Base-by-base conservation (phyloP, 306 rosid species). In the Quercus variabilis region DNA sequence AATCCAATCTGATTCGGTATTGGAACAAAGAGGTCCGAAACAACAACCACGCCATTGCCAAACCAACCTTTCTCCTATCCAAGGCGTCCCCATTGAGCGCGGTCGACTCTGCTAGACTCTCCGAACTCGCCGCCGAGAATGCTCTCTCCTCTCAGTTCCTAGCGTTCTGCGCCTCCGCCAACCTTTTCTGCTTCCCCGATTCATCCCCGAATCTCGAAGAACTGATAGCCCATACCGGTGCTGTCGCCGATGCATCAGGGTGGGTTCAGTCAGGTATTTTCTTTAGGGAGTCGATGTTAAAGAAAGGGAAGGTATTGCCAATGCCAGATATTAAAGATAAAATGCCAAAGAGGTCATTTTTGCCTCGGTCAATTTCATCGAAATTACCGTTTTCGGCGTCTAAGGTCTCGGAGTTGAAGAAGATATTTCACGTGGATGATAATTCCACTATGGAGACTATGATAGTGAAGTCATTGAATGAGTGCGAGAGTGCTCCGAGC, bases 361-460 rank as follows among this genome's bases (percentile, higher is more conserved):
- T 33, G 41, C 41, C 41, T 33, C 41, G 7, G 43, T 35, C 43
- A 35, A 35, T 35, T 35, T 35, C 43, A 35, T 35, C 43, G 0
- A 96, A 93, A 90, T 79, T 96, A 76, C 99, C 99, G 0, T 96
- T 96, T 67, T 84, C 99, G 0, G 60, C 90, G 0, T 82, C 99
- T 11, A 91, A 95, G 63, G 55, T 90, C 38, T 9, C 78, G 0
- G 90, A 83, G 63, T 71, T 96, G 82, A 96, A 93, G 78, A 57
- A 63, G 21, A 83, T 93, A 4, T 96, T 92, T 84, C 88, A 84
- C 77, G 97, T 92, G 2, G 87, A 76, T 2, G 99, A 96, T 14
- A 88, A 96, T 43, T 91, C 97, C 0, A 83, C 96, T 1, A 89
- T 87, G 96, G 99, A 93, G 81, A 87, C 77, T 38, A 89, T 96